Base-by-base conservation (phyloP, 495 filamentous ascomycete genomes). In the Emericellopsis terricola region DNA sequence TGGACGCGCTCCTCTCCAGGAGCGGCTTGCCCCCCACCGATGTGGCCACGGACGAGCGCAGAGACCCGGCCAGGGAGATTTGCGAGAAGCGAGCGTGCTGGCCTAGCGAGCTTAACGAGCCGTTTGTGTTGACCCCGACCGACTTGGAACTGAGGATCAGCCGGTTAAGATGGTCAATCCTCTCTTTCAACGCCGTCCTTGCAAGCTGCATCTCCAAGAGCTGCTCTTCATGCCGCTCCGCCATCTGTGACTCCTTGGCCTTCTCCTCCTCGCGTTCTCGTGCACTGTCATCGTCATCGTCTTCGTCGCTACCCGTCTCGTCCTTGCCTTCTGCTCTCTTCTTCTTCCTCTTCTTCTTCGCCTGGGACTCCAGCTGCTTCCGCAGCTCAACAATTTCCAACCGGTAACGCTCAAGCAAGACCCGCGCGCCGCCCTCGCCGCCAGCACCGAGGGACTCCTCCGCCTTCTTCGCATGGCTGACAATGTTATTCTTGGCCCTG, bases 121-220 rank as follows among this genome's bases (percentile, higher is more conserved):
- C 71, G 32, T 71, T 73, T 15, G 60, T 55, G 51, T 97, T 97
- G 29, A 97, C 89, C 13, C 89, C 89, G 0, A 81, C 80, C 10
- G 85, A 94, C 47, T 94, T 94, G 11, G 89, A 96, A 47, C 79
- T 86, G 18, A 97, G 60, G 41, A 97, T 94, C 8, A 97, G 66
- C 15, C 89, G 78, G 53, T 94, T 97, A 4, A 97, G 68, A 57
- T 97, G 89, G 55, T 94, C 86, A 41, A 97, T 97, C 18, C 89
- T 76, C 55, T 96, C 87, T 46, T 97, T 96, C 32, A 97, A 56
- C 4, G 91, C 91, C 2, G 87, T 97, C 17, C 91, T 71, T 10
- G 89, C 89, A 18, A 97, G 67, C 51, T 97, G 89, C 75, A 97
- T 97, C 51, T 96, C 89, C 29, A 96, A 64, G 65, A 97, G 85